Percentiles rank a stretch among this genome's conserved stretches.
phyloP scores from a whole-genome alignment of 805 yeast genomes.

The Candida lessepsii region DNA sequence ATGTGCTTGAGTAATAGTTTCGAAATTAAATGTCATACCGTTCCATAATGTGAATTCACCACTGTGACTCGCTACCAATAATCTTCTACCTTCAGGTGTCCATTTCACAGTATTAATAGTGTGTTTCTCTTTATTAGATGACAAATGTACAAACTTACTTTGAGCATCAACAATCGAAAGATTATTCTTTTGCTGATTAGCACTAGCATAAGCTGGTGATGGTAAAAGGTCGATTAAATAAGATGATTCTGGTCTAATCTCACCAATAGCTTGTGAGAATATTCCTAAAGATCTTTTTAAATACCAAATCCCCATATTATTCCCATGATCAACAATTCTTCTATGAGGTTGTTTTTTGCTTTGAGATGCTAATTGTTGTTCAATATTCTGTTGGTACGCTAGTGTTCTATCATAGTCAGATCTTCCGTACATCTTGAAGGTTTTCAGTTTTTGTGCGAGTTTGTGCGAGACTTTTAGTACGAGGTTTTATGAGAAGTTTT shows the following conservation, averaged over 20 bases:
- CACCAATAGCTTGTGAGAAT: conserved; percentile 46
- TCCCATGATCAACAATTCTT: conserved; percentile 77
- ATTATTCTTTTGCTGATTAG: conserved; percentile 31
- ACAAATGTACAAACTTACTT: conserved; percentile 83
- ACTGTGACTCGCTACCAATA: conserved; percentile 83
- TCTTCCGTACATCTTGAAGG: conserved; percentile 12
- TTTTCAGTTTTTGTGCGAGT: too few relatives aligned
- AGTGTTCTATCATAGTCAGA: conserved; percentile 19
- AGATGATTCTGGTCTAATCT: conserved; percentile 66
- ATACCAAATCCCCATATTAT: conserved; percentile 65
- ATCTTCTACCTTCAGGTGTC: conserved; percentile 95
- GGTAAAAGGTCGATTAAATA: conserved; percentile 65
- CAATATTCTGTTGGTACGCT: conserved; percentile 34
- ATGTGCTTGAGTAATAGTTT: conserved; percentile 98
- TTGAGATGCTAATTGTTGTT: conserved; percentile 45
- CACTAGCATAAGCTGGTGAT: conserved; percentile 52
- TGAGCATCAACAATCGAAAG: conserved; percentile 60
- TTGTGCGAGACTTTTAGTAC: too few relatives aligned
- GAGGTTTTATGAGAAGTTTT: too few relatives aligned
- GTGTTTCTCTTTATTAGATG: conserved; percentile 88
- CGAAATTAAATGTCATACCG: conserved; percentile 92
- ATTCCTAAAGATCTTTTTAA: conserved; percentile 46
- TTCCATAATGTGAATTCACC: conserved; percentile 98
- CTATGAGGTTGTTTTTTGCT: conserved; percentile 55
- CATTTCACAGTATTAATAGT: conserved; percentile 87